Evolutionary conservation across 2,329 filamentous ascomycete genomes (phyloP).

Genomic region (Aureobasidium leucospermi): DNA sequence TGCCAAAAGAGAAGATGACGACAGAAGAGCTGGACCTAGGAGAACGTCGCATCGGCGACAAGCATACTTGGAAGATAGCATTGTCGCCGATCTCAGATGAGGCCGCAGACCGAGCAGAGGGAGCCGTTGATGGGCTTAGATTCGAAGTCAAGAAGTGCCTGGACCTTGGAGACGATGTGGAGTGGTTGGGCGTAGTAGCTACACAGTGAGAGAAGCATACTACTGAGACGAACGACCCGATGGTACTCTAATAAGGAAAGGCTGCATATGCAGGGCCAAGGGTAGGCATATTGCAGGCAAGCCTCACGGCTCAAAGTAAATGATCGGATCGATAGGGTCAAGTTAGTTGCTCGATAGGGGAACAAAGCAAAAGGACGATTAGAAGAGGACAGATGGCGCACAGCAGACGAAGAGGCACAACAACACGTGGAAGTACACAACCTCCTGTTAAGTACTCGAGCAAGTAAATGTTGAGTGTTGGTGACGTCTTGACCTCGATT

Average conservation of each 20-base stretch:
- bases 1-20: neutral
- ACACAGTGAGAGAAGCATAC: neutral
- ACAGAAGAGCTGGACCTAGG: neutral
- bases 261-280: neutral
- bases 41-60: neutral
- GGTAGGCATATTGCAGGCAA: neutral
- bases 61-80: slow-evolving; percentile 6
- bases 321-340: neutral
- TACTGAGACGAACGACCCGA: neutral
- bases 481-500: neutral
- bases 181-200: neutral
- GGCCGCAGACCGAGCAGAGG: neutral
- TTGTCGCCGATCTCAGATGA: neutral
- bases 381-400: neutral
- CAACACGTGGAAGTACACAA: neutral
- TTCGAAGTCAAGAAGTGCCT: neutral
- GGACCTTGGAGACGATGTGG: neutral
- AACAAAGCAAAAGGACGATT: neutral
- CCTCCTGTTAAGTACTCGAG: too few species aligned
- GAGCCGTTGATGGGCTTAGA: neutral
- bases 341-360: too few species aligned
- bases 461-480: neutral
- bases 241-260: neutral
- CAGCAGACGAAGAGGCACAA: neutral
- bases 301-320: neutral